Percentiles rank a stretch among this genome's conserved stretches.
These are phyloP conservation scores for Aspergillus clavatus DNA, from an alignment of 2,329 filamentous ascomycete species.

Conservation along the genomic window DNA sequence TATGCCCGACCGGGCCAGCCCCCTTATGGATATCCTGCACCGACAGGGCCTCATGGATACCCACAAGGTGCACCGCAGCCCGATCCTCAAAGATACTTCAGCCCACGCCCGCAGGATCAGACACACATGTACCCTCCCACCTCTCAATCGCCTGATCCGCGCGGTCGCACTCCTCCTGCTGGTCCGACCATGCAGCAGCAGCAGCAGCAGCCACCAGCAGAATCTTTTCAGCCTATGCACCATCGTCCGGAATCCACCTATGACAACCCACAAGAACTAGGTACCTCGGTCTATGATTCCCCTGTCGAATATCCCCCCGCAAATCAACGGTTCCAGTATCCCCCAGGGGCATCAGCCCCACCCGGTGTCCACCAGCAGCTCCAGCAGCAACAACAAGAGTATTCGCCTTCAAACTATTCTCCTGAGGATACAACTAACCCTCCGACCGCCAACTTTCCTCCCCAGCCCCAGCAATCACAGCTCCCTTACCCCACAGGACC, in stretches of 20 bases:
- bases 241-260: constrained; percentile 64
- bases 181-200: constrained; percentile 30
- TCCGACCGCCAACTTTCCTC: constrained; percentile 13
- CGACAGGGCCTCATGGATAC: constrained; percentile 28
- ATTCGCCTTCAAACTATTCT: constrained; percentile 39
- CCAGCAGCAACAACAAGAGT: constrained; percentile 33
- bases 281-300: constrained; percentile 72
- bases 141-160: constrained; percentile 39
- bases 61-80: constrained; percentile 43
- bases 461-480: constrained; percentile 18
- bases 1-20: constrained; percentile 59
- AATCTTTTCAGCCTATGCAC: constrained; percentile 40
- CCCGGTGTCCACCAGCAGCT: constrained; percentile 27
- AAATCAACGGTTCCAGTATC: constrained; percentile 32
- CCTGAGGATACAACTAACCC: constrained; percentile 29
- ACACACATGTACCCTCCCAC: constrained; percentile 38
- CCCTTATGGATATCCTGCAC: constrained; percentile 31
- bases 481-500: constrained; percentile 31
- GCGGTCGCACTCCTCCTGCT: constrained; percentile 32
- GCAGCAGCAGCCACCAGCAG: constrained; percentile 50
- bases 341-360: constrained; percentile 23
- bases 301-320: constrained; percentile 49
- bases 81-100: constrained; percentile 66
- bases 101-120: constrained; percentile 50
- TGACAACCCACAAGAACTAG: constrained; percentile 69